Conservation (phyloP, 345 rosid species). For the Rhodamnia rubescens region DNA sequence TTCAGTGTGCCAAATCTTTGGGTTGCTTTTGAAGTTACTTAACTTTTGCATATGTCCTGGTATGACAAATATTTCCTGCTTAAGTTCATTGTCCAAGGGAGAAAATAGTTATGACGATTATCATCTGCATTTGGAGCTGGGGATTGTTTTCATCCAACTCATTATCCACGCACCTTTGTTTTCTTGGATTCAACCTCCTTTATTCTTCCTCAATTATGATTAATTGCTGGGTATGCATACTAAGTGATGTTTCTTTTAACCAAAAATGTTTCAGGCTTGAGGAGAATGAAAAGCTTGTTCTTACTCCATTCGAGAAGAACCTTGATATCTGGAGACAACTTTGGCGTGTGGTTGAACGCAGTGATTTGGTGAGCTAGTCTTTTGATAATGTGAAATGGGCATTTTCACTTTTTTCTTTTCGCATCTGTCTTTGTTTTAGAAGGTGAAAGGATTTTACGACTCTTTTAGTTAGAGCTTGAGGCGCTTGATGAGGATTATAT, state of each 20-base stretch:
- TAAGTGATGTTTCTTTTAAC: background rate
- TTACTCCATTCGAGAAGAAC: conserved; percentile 96
- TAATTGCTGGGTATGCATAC: background rate
- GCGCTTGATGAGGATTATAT: background rate
- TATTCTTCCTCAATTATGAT: background rate
- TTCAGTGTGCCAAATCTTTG: background rate
- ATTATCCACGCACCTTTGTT: background rate
- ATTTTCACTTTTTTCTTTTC: background rate
- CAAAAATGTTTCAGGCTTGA: conserved; percentile 48
- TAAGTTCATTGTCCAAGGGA: background rate
- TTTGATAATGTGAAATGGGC: background rate
- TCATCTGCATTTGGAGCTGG: background rate
- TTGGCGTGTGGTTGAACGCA: conserved; percentile 96
- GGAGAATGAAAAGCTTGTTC: conserved; percentile 89
- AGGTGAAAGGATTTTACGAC: background rate
- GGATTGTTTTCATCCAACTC: background rate
- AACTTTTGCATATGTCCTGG: background rate
- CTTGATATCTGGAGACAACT: conserved; percentile 98
- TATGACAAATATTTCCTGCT: background rate
- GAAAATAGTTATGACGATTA: background rate
- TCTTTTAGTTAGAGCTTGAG: background rate
- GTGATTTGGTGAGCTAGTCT: conserved; percentile 65
- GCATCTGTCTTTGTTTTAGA: background rate
- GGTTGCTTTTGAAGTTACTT: background rate
- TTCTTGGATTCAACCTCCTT: background rate